Evolutionary conservation across 2,329 filamentous ascomycete species (phyloP), one percentile per base, ranked within the genome.

Genomic region (Fusarium sp.): DNA sequence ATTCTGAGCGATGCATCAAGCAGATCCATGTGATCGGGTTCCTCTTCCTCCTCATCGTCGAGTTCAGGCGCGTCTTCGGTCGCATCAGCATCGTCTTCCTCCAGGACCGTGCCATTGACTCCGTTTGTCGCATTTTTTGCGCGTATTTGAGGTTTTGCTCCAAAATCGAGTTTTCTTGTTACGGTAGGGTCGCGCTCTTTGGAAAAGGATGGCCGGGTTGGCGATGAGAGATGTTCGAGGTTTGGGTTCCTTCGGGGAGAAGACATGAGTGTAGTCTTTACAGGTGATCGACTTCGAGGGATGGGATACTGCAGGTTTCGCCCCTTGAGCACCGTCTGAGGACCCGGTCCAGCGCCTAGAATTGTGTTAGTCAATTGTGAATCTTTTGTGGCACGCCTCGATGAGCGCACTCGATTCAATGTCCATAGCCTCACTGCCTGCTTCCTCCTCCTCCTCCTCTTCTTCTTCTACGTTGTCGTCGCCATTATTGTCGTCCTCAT

Each of bases 201-300:
- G 53, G 60, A 60, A 31, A 60, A 66, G 2, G 76, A 73, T n/a
- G 75, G 78, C 19, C 78, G 77, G 9, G 73, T 70, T 0, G 83
- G 80, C 14, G 81, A 85, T 11, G 83, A 83, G 15, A 78, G 77
- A 39, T 80, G 83, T 27, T 80, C 82, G 49, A 88, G 73, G 43
- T 82, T 82, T 5, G 84, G 85, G 65, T 86, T 86, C 52, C 83
- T 82, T 59, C 85, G 82, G 23, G 88, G 86, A 1, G 88, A 88
- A 3, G 83, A 85, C 11, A 79, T 77, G 23, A 86, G 79, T 31
- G 81, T 77, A 4, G 88, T 88, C 73, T 89, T 90, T 50, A 84
- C 79, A 1, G 89, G 89, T 3, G 88, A 90, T 53, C 78, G 75
- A 41, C 77, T 77, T 47, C 78, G 79, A 36, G 81, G 80, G 9